Base-by-base conservation (phyloP, 2,329 filamentous ascomycete species). In the Onygenales sp. region DNA sequence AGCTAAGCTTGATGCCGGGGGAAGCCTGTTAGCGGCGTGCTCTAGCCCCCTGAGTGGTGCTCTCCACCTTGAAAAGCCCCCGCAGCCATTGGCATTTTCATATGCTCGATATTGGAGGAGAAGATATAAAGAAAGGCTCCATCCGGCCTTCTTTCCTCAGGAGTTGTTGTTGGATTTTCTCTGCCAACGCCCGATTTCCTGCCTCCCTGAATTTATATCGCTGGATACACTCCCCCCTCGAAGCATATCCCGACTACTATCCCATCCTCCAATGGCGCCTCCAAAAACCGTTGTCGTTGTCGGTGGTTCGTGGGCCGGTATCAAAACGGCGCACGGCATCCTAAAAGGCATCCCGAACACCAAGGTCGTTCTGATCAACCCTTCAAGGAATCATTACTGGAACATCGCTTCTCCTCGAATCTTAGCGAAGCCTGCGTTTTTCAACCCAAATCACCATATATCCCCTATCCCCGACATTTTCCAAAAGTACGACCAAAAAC, bases 281-380 rank as follows among this genome's bases (percentile, higher is more conserved):
- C 38, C 17, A 9, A 49, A 39, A 39, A 41, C 17, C 10, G 32
- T 54, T 36, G 36, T 53, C 10, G 38, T 54, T 17, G n/a, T 54
- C 21, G 52, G 52, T 7, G 52, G 35, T 31, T 54, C 52, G 6
- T 54, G 46, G 33, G 46, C 45, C 6, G 52, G 52, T 11, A 43
- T 46, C 7, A 43, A 54, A 41, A 44, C 42, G 9, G 27, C 46
- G 7, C 52, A 54, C 17, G 14, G 36, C 38, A 44, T 54, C 45
- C 52, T 54, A 14, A 54, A 54, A 17, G 14, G 27, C 10, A 44
- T 54, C 43, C 32, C 52, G 9, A 38, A 39, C 46, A 57, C 66
- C 62, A 78, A 78, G 54, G 66, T 84, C 43, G 75, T 76, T 51
- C 67, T 82, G 14, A 71, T 85, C 59, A 75, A 78, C 53, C 78